Base-by-base conservation (phyloP, 192 early-diverging fungal genomes). In the Backusella macrospora region DNA sequence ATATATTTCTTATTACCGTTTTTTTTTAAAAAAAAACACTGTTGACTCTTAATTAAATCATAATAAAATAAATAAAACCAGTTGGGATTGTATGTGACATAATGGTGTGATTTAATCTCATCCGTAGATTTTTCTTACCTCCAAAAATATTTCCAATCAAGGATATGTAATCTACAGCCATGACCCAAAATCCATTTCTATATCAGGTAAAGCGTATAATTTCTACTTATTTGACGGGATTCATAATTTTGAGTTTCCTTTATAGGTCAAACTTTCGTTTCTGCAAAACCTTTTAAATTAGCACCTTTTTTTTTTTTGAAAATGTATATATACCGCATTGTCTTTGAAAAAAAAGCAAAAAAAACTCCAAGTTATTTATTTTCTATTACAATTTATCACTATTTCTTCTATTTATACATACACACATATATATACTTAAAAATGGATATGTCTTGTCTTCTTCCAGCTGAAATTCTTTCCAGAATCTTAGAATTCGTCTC, bases 381-480 rank as follows among this genome's bases (percentile, higher is more conserved):
- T 18, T 52, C 49, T 59, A 26, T 59, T 59, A 26, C 5, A 59
- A 26, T 13, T 3, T 13, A 52, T n/a, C 21, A 18, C 9, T 59
- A 10, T 23, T 59, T 26, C 4, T 14, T 59, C 21, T 59, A 26
- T 21, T 59, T 26, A 3, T 52, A 52, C 8, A 52, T 23, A 26
- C 18, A 59, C 13, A 59, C 21, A 59, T 21, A 59, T 21, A 18
- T 66, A 66, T 5, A 65, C 29, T 34, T 34, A 52, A 65, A 66
- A 42, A 66, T 66, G 65, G 21, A 43, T 66, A 43, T 43, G 8
- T 66, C 65, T 43, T 59, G 21, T 59, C 21, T 59, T 9, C 65
- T 66, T 66, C 70, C 70, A 71, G 37, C 70, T 55, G 74, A 76
- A 64, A 64, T 76, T 44, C 70, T 76, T 38, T 68, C 68, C 43